These are phyloP conservation scores for Apiospora saccharicola DNA, from an alignment of 2,329 filamentous ascomycete genomes.

Conservation along the genomic window DNA sequence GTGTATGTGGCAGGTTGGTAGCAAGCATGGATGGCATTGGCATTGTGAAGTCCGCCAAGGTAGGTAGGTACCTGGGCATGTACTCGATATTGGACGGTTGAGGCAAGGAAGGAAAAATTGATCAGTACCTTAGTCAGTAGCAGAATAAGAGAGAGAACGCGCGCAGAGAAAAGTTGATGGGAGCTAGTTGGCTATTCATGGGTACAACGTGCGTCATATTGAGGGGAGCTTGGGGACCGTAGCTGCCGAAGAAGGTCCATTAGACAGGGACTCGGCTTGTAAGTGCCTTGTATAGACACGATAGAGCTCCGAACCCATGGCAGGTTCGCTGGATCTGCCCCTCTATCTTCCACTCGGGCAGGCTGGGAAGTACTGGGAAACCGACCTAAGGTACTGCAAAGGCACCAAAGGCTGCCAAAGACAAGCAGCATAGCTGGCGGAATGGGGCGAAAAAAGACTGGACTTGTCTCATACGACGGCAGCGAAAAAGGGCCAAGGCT, in stretches of 20 bases:
- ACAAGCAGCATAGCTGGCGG: not conserved
- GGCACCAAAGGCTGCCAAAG: not conserved
- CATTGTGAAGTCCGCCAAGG: not conserved
- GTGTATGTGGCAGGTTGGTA: not conserved
- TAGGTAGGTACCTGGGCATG: constrained; percentile 1
- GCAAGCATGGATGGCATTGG: not conserved
- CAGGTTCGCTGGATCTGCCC: constrained; percentile 6
- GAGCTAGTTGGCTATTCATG: constrained; percentile 19
- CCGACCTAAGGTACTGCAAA: not conserved
- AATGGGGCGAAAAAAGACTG: constrained; percentile 4
- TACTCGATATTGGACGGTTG: not conserved
- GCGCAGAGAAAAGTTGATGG: not conserved
- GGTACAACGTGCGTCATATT: constrained; percentile 14
- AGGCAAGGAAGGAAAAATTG: not conserved
- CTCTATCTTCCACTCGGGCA: not conserved
- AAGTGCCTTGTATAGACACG: constrained; percentile 3
- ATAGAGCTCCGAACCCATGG: constrained; percentile 3
- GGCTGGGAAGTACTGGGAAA: not conserved
- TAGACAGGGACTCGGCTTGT: constrained; percentile 10
- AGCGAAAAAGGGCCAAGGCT: not conserved
- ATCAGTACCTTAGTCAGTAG: not conserved
- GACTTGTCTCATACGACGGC: not conserved
- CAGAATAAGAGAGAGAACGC: not conserved
- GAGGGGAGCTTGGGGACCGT: constrained; percentile 11
- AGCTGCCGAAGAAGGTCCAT: constrained; percentile 21